These are phyloP conservation scores for Purshia tridentata DNA, from an alignment of 306 rosid genomes.

Conservation along the genomic window DNA sequence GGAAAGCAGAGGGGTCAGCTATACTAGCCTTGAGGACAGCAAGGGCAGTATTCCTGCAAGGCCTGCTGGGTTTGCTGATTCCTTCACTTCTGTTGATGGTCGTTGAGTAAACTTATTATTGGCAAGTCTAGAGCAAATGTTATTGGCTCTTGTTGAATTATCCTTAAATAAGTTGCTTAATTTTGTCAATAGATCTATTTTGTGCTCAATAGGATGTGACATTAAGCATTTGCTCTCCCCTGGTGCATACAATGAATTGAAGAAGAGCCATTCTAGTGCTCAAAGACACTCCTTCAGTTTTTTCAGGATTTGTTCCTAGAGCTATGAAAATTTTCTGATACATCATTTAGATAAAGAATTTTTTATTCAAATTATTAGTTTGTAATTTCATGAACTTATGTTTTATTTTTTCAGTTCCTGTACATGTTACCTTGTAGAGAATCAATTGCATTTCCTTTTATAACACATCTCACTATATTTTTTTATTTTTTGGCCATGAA, in stretches of 20 bases:
- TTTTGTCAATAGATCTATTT: slow-evolving; percentile 16
- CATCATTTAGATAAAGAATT: slow-evolving; percentile 12
- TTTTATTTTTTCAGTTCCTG: not conserved
- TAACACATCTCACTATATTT: not conserved
- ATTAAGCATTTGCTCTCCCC: not conserved
- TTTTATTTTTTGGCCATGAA: too few species aligned
- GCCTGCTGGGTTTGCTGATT: slow-evolving; percentile 72
- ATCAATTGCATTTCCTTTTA: not conserved
- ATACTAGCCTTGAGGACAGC: slow-evolving; percentile 50
- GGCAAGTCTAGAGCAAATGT: not conserved
- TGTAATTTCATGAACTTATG: not conserved
- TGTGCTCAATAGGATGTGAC: not conserved
- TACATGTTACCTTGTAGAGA: not conserved
- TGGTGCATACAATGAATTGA: slow-evolving; percentile 12
- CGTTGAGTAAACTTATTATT: slow-evolving; percentile 37
- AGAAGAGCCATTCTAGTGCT: not conserved
- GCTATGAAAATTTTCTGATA: slow-evolving; percentile 4
- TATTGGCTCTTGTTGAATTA: not conserved
- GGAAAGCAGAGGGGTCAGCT: slow-evolving; percentile 46
- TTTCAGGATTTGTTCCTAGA: not conserved
- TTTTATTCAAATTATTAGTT: not conserved
- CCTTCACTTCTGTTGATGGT: slow-evolving; percentile 65
- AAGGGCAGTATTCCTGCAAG: slow-evolving; percentile 61
- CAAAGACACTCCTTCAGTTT: not conserved
- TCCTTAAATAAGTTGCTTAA: slow-evolving; percentile 5